Conservation (phyloP, 2,329 filamentous ascomycete genomes). For the Didymella sp. region DNA sequence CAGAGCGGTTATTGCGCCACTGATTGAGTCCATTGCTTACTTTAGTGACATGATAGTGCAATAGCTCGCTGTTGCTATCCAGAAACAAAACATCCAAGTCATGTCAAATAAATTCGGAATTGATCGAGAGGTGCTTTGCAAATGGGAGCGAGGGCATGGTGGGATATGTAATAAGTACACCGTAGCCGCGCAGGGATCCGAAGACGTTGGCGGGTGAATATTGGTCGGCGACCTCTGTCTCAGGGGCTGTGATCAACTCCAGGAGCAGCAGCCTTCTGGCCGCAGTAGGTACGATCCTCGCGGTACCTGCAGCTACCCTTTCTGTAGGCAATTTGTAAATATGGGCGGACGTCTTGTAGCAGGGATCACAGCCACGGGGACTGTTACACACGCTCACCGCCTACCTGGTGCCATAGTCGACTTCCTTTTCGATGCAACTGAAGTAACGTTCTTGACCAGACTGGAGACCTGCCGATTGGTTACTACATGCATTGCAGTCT, state of each 20-base stretch:
- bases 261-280: constrained; percentile 5
- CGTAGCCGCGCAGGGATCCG: background rate
- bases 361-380: background rate
- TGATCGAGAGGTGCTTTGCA: background rate
- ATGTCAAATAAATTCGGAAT: too few species aligned
- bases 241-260: constrained; percentile 6
- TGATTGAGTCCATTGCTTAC: too few species aligned
- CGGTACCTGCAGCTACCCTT: constrained; percentile 14
- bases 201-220: background rate
- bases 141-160: too few species aligned
- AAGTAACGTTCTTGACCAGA: constrained; percentile 22
- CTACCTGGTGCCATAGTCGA: constrained; percentile 25
- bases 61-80: background rate
- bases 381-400: constrained; percentile 38
- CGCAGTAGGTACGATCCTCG: constrained; percentile 10
- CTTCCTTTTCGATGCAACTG: constrained; percentile 22
- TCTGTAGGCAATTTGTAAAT: background rate
- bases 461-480: constrained; percentile 38
- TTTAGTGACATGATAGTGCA: background rate
- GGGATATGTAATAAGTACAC: too few species aligned
- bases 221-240: constrained; percentile 4
- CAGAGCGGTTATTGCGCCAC: background rate
- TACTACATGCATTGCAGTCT: background rate
- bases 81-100: background rate
- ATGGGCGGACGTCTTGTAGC: background rate